Percentiles rank a stretch among this genome's conserved stretches.
Conservation (phyloP, 2,329 filamentous ascomycete genomes). For the Fusarium verrucosum region DNA sequence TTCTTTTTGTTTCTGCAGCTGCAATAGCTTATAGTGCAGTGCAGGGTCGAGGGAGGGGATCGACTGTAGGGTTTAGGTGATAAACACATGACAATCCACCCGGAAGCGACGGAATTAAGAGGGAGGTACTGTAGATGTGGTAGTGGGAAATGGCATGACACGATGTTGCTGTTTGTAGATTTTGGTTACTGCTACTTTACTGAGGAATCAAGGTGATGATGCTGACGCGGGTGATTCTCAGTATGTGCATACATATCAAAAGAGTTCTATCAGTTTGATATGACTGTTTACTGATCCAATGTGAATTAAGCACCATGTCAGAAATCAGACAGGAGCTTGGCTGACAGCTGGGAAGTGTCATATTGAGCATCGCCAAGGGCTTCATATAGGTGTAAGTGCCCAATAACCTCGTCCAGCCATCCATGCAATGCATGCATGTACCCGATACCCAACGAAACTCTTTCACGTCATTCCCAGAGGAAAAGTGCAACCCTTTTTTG, state of each 20-base stretch:
- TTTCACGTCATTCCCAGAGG: constrained; percentile 18
- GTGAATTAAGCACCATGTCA: constrained; percentile 1
- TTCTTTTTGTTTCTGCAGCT: too few relatives aligned
- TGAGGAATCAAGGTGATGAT: not conserved
- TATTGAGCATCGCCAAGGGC: constrained; percentile 13
- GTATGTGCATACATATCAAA: too few relatives aligned
- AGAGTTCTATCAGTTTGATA: not conserved
- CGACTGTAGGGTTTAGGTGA: constrained; percentile 29
- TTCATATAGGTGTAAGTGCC: not conserved
- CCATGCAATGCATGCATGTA: too few relatives aligned
- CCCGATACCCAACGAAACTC: constrained; percentile 15
- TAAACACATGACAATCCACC: constrained; percentile 21
- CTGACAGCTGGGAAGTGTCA: constrained; percentile 18
- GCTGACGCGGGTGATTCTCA: not conserved
- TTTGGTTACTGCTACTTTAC: constrained; percentile 1
- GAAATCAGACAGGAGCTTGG: not conserved
- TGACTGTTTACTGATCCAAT: not conserved
- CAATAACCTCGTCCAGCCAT: constrained; percentile 2
- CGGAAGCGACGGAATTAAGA: constrained; percentile 21
- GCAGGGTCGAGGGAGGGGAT: not conserved
- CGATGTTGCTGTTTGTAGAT: not conserved
- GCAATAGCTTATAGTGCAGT: too few relatives aligned
- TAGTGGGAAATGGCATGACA: constrained; percentile 25
- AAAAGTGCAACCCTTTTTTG: constrained; percentile 1
- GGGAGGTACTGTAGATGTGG: not conserved